These are phyloP conservation scores for Flaveria bidentis DNA, from an alignment of 129 eudicot genomes.

Conservation along the genomic window DNA sequence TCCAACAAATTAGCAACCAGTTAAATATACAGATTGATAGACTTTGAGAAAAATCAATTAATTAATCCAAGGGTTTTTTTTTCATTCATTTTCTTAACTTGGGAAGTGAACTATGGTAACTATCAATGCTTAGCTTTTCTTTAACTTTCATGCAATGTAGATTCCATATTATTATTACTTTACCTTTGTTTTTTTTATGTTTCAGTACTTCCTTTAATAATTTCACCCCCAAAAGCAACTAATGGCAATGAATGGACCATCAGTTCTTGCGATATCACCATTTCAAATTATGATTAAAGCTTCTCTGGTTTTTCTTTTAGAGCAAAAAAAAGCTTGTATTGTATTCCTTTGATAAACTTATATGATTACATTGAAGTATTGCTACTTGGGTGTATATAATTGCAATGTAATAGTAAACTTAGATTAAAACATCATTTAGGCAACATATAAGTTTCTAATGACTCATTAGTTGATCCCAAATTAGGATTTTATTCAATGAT, in stretches of 20 bases:
- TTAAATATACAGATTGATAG: background rate
- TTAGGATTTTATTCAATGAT: background rate
- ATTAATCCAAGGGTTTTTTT: constrained; percentile 30
- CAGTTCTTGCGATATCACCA: constrained; percentile 45
- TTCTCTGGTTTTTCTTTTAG: constrained; percentile 39
- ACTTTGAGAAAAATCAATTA: constrained; percentile 1
- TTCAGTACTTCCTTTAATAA: constrained; percentile 44
- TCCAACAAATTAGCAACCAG: constrained; percentile 21
- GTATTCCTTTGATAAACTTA: constrained; percentile 19
- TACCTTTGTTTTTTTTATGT: constrained; percentile 48
- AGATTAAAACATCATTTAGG: background rate
- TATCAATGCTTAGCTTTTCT: constrained; percentile 42
- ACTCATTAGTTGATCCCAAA: background rate
- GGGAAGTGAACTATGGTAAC: constrained; percentile 44
- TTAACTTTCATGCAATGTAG: constrained; percentile 48
- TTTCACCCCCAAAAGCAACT: constrained; percentile 44
- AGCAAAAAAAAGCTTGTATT: constrained; percentile 37
- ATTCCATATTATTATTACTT: constrained; percentile 45
- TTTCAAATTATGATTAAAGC: constrained; percentile 44
- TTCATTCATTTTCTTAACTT: constrained; percentile 36
- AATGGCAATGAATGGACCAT: constrained; percentile 47
- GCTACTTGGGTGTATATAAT: constrained; percentile 19
- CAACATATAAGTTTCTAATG: background rate
- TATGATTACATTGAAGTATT: constrained; percentile 26
- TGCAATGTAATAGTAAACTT: constrained; percentile 17